Evolutionary conservation across 2,329 filamentous ascomycete genomes (phyloP), one percentile per base, ranked within the genome.

Genomic region (Geoglossum cookeanum): DNA sequence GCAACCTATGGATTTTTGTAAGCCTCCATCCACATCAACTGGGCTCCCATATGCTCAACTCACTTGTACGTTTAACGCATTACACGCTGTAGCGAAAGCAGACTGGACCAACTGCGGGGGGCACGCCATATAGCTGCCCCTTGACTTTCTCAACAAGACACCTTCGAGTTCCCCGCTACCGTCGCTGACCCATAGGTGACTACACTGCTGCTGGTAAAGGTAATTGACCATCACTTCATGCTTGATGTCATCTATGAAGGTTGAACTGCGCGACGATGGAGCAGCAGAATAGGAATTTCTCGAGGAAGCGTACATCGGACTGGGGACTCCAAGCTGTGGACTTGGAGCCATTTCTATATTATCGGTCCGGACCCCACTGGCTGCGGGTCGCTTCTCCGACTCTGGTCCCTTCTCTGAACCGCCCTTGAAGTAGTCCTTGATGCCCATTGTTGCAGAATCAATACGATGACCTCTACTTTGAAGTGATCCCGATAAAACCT

Each of bases 141-240:
- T 77, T 17, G 75, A 67, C 65, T 86, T 87, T 61, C 84, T 78
- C 53, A 90, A 71, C 22, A 90, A 69, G 32, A 88, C 84, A 61
- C 86, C 86, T 67, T 89, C 85, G 4, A 80, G 68, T 62, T 83
- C 78, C 11, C 82, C 83, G 54, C 76, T 81, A 39, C 77, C 79
- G 63, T 87, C 82, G 35, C 79, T 79, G 22, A 88, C 80, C 85
- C 85, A 89, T 37, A 87, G 75, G 60, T 80, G 78, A 11, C 79
- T 78, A 65, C 83, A 87, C 69, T 88, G 84, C 66, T 89, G 84
- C 68, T 89, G 85, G 68, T 87, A 87, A 30, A 90, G 73, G 67
- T 87, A 87, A 69, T 86, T 88, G 59, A 86, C 84, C 84, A 89
- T 89, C 60, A 89, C 83, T 68, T 89, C 85, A 65, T 87, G 82